Base-by-base conservation (phyloP, 257 asterid species). In the Solanum pennellii region DNA sequence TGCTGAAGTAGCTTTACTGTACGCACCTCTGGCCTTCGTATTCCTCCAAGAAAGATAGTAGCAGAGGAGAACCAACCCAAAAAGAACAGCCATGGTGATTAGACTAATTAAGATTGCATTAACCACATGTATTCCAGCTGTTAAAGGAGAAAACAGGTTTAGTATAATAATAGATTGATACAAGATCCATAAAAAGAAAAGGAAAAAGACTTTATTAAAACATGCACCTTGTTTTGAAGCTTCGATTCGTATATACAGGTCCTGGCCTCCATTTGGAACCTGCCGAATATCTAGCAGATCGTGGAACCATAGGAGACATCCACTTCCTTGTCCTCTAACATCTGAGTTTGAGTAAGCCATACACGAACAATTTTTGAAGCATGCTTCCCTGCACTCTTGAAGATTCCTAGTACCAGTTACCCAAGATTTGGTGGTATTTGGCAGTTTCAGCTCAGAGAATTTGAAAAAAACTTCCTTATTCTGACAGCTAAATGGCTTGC, bases 251-350 rank as follows among this genome's bases (percentile, higher is more conserved):
- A 92, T 76, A 82, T 89, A 88, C 59, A 92, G 89, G 85, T 90
- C 92, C 89, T 92, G 91, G 74, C 91, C 90, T 27, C 90, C 88
- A 39, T 89, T 87, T 27, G 47, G 86, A 75, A 90, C 29, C 88
- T 14, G 83, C 83, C 89, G 73, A 60, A 88, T 89, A 88, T 90
- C 92, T 75, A 90, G 73, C 42, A 91, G 60, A 87, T 91, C 91
- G 5, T 87, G 88, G 77, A 91, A 91, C 93, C 93, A 90, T 47
- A 88, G 91, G 74, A 84, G 89, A 82, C 92, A 91, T 25, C 91
- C 90, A 12, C 42, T 89, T 65, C 91, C 92, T 74, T 18, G 44
- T 66, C 92, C 93, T 31, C 92, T 86, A 42, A 89, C 84, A 87
- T 92, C 89, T 10, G 83, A 89, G 33, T 92, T 91, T 35, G 89